Evolutionary conservation across 2,329 filamentous ascomycete genomes (phyloP).

Genomic region (Aciculosporium take): DNA sequence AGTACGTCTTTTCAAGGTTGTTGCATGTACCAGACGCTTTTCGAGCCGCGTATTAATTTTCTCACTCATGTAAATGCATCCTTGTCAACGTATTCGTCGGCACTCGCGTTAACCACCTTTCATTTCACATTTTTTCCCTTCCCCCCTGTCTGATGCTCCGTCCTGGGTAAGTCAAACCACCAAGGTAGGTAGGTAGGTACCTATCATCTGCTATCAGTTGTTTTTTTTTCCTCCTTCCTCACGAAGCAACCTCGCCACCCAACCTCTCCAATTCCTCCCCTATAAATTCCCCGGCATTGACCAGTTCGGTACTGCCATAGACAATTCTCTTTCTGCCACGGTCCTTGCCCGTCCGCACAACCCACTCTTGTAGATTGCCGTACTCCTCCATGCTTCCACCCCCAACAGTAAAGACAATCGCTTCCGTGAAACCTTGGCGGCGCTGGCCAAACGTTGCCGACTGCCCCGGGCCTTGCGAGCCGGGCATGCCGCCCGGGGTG

Average conservation of each 20-base stretch:
- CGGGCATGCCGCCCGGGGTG: conserved; percentile 36
- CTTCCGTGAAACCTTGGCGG: conserved; percentile 77
- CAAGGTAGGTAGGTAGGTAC: too few relatives aligned
- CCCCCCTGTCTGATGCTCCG: neutral
- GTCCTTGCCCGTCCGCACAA: conserved; percentile 56
- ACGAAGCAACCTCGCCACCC: conserved; percentile 39
- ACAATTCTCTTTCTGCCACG: conserved; percentile 67
- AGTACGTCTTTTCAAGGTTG: too few relatives aligned
- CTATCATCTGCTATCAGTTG: neutral
- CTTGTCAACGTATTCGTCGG: neutral
- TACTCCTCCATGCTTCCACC: conserved; percentile 99
- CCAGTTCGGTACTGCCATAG: conserved; percentile 81
- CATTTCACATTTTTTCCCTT: neutral
- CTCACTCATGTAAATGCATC: too few relatives aligned
- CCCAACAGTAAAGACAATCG: conserved; percentile 87
- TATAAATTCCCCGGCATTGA: conserved; percentile 56
- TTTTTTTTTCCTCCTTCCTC: conserved; percentile 4
- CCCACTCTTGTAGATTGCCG: conserved; percentile 94
- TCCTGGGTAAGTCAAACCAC: neutral
- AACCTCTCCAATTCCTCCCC: conserved; percentile 47
- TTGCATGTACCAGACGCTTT: neutral
- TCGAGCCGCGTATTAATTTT: neutral
- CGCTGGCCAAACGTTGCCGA: conserved; percentile 81
- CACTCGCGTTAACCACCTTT: neutral
- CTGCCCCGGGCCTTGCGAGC: conserved; percentile 43